These are phyloP conservation scores for Rhynchosporium secalis DNA, from an alignment of 2,329 filamentous ascomycete species.

Conservation along the genomic window DNA sequence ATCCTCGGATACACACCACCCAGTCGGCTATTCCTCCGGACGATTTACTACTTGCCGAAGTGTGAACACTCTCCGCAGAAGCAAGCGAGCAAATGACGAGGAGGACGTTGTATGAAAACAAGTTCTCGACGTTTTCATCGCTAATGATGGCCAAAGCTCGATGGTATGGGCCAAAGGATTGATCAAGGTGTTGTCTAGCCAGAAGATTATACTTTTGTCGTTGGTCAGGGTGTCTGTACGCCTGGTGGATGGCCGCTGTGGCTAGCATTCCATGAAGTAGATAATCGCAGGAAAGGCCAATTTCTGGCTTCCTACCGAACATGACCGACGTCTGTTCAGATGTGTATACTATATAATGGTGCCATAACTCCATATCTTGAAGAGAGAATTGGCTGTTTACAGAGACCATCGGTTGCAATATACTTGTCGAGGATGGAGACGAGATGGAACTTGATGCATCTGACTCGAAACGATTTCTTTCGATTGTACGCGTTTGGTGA, in stretches of 20 bases:
- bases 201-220: slow-evolving; percentile 6
- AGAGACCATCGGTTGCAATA: background rate
- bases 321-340: slow-evolving; percentile 4
- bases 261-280: slow-evolving; percentile 19
- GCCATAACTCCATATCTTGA: slow-evolving; percentile 24
- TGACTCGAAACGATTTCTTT: background rate
- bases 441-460: background rate
- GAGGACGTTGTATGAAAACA: slow-evolving; percentile 13
- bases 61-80: slow-evolving; percentile 7
- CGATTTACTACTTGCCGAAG: slow-evolving; percentile 1
- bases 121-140: slow-evolving; percentile 3
- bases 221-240: slow-evolving; percentile 7
- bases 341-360: slow-evolving; percentile 20
- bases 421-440: background rate
- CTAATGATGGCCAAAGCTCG: slow-evolving; percentile 10
- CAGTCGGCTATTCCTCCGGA: slow-evolving; percentile 17
- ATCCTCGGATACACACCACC: slow-evolving; percentile 21
- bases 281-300: slow-evolving; percentile 18
- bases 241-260: slow-evolving; percentile 13
- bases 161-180: slow-evolving; percentile 8
- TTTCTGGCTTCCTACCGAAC: slow-evolving; percentile 7
- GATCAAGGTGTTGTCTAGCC: slow-evolving; percentile 11
- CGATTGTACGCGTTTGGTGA: background rate
- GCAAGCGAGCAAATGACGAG: slow-evolving; percentile 17
- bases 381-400: slow-evolving; percentile 15